Evolutionary conservation across 2,329 filamentous ascomycete genomes (phyloP).

Genomic region (Orbilia brochopaga): DNA sequence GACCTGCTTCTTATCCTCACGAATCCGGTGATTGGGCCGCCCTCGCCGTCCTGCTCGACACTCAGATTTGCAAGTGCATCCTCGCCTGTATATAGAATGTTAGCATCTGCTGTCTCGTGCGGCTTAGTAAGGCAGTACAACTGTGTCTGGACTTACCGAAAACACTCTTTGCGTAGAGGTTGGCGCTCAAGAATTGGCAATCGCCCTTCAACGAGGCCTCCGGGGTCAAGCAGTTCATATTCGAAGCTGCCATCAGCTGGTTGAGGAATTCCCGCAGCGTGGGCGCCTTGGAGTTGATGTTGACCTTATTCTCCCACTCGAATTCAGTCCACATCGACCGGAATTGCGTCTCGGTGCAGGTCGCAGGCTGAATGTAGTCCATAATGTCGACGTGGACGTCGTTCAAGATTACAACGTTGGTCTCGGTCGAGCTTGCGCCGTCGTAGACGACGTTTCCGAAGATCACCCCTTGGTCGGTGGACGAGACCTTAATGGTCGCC

Average conservation of each 20-base stretch:
- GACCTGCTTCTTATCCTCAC: conserved; percentile 97
- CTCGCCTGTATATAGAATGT: conserved; percentile 71
- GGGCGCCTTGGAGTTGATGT: conserved; percentile 98
- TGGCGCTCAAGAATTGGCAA: conserved; percentile 96
- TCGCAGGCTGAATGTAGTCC: conserved; percentile 97
- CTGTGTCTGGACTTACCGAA: conserved; percentile 75
- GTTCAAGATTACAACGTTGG: conserved; percentile 95
- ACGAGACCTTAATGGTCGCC: conserved; percentile 97
- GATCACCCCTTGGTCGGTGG: conserved; percentile 96
- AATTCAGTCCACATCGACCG: conserved; percentile 99
- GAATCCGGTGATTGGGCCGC: conserved; percentile 94
- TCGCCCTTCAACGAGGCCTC: conserved; percentile 96
- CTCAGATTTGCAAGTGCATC: conserved; percentile 96
- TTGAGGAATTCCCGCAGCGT: conserved; percentile 88
- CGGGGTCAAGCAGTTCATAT: conserved; percentile 97
- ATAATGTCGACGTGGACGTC: conserved; percentile 99
- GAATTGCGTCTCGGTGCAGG: conserved; percentile 96
- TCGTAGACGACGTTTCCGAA: conserved; percentile 99
- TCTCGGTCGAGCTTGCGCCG: conserved; percentile 86
- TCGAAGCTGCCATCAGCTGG: conserved; percentile 94
- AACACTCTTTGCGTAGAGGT: conserved; percentile 93
- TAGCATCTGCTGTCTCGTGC: conserved; percentile 33
- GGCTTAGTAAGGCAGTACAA: conserved; percentile 1
- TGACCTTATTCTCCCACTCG: conserved; percentile 99
- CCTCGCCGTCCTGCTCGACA: conserved; percentile 95